Conservation (phyloP, 2,329 filamentous ascomycete species). For the Ceratocystis lukuohia region DNA sequence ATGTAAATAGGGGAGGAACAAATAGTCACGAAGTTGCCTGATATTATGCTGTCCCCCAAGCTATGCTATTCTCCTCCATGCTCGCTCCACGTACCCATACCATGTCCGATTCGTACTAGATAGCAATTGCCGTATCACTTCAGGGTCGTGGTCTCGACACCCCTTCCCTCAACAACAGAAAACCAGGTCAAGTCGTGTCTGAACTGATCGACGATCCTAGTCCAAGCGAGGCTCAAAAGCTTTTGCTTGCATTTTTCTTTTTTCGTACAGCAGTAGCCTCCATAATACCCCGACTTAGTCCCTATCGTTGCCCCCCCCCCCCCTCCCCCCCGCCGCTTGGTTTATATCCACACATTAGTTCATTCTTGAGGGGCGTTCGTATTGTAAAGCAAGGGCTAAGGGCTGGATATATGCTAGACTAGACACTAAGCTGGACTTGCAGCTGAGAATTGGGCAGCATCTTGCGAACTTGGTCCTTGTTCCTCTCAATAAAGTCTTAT, state of each 20-base stretch:
- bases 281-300: neutral
- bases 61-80: neutral
- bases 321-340: neutral
- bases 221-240: neutral
- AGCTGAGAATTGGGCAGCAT: neutral
- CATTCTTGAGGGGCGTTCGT: neutral
- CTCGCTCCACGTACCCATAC: neutral
- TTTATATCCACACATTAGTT: neutral
- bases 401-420: neutral
- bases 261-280: neutral
- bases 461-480: too few relatives aligned
- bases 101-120: neutral
- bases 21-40: too few relatives aligned
- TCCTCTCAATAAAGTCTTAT: too few relatives aligned
- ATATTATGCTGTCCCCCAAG: too few relatives aligned
- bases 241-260: neutral
- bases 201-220: neutral
- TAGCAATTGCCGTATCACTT: neutral
- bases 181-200: neutral
- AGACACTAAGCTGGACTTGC: neutral
- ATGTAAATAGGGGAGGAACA: too few relatives aligned
- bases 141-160: neutral
- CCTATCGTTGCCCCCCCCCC: neutral
- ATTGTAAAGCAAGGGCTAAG: neutral
- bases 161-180: neutral